Base-by-base conservation (phyloP, 2,329 filamentous ascomycete genomes). In the Fusarium sp. region DNA sequence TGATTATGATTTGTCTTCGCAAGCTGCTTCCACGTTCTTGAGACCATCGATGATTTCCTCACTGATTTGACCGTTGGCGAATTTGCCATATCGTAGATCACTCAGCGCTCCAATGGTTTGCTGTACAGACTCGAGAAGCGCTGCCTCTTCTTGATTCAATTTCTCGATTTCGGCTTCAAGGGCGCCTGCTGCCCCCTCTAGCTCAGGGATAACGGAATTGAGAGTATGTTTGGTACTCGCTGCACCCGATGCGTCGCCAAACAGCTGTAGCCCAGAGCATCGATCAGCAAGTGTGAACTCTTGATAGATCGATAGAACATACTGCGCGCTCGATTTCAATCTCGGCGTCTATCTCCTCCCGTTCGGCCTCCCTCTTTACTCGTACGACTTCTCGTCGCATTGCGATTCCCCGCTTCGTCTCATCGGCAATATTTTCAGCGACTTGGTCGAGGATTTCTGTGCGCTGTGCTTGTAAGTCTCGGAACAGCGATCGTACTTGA, bases 41-140 rank as follows among this genome's bases (percentile, higher is more conserved):
- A 95, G 77, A 6, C 88, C 88, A 42, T 88, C 84, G 15, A 92
- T 77, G 27, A 92, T 84, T 64, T 93, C 88, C 42, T 86, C 82
- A 23, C 80, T 81, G 29, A 93, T 76, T 56, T 86, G 81, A 19
- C 81, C 74, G 61, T 90, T 89, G 32, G 84, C 82, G 54, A 95
- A 83, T 51, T 87, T 88, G 33, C 93, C 92, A 70, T 95, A 94
- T 41, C 91, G 87, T 51, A 96, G 80, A 75, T 96, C 91, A 74
- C 92, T 96, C 72, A 97, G 78, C 43, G 84, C 86, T 29, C 89
- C 89, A 14, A 95, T 83, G 0, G 83, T 88, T 52, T 86, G 82
- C 63, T 82, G 82, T 47, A 95, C 82, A 10, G 85, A 83, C 4
- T 82, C 79, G 6, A 90, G 74, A 4, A 92, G 77, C 2, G 73